These are phyloP conservation scores for Podospora pseudopauciseta DNA, from an alignment of 495 filamentous ascomycete genomes.

Conservation along the genomic window DNA sequence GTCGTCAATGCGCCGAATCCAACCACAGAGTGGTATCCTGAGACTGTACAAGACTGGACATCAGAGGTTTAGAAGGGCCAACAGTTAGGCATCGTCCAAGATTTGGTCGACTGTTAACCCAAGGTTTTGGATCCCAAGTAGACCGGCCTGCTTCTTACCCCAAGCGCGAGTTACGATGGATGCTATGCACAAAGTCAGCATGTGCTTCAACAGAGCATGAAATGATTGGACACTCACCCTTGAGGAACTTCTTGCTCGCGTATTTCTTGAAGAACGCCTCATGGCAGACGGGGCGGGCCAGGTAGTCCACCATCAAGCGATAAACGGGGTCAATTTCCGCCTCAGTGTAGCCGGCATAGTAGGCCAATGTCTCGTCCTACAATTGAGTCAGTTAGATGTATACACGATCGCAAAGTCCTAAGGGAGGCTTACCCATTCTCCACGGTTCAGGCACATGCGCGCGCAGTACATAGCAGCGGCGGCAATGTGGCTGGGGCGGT, in stretches of 20 bases:
- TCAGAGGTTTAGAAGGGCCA: slow-evolving; percentile 9
- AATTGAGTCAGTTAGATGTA: slow-evolving; percentile 17
- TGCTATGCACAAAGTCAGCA: slow-evolving; percentile 50
- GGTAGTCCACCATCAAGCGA: slow-evolving; percentile 91
- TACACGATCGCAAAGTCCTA: neutral
- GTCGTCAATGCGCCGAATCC: slow-evolving; percentile 29
- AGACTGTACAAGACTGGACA: slow-evolving; percentile 21
- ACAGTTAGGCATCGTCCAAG: slow-evolving; percentile 20
- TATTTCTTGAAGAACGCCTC: slow-evolving; percentile 99
- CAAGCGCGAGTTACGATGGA: slow-evolving; percentile 88
- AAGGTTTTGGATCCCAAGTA: slow-evolving; percentile 42
- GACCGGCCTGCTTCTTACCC: slow-evolving; percentile 71
- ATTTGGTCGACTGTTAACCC: slow-evolving; percentile 43
- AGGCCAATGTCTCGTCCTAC: slow-evolving; percentile 80
- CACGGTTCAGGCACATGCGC: slow-evolving; percentile 81
- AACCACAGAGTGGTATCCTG: slow-evolving; percentile 33
- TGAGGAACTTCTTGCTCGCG: slow-evolving; percentile 96
- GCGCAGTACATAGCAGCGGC: slow-evolving; percentile 94
- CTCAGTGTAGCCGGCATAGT: slow-evolving; percentile 92
- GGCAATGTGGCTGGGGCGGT: slow-evolving; percentile 81
- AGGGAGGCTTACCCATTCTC: slow-evolving; percentile 71
- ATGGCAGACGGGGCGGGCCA: slow-evolving; percentile 80
- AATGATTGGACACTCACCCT: slow-evolving; percentile 56
- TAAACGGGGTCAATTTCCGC: slow-evolving; percentile 90
- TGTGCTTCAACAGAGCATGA: slow-evolving; percentile 15